Base-by-base conservation (phyloP, 225 moss, liverwort and hornwort species). In the Lunularia cruciata region DNA sequence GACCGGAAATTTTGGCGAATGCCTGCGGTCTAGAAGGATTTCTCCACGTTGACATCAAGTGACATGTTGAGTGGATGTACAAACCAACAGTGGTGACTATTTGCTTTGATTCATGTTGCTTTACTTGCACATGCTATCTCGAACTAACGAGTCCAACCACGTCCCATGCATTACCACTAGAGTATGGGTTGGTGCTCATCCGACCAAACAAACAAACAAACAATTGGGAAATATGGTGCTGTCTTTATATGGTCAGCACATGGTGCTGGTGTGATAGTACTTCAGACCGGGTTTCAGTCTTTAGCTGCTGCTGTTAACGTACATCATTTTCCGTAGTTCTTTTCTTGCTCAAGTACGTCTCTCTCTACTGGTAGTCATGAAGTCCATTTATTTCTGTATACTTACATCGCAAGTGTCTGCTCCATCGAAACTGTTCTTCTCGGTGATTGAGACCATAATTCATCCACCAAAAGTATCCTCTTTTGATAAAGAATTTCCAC, bases 211-310 rank as follows among this genome's bases (percentile, higher is more conserved):
- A 2, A 2, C 3, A 19, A 49, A 22, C n/a, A 7, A 53, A n/a
- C n/a, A n/a, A n/a, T n/a, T n/a, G 3, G 2, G 53, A 1, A 23
- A 53, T 23, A 53, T 23, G 25, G 26, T 4, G n/a, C 27, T 27
- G 4, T 26, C 53, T 53, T 53, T 53, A 53, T 53, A 25, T 7
- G 7, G 2, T 53, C 26, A 53, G 9, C 53, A 27, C 53, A 53
- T 53, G 53, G 53, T 53, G 23, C 53, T 27, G 53, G 25, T 53
- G 53, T 53, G 27, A 53, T 27, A 53, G 53, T 53, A 53, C 26
- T 23, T 27, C 6, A 23, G 7, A 53, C 53, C 53, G 53, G 53
- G 9, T 23, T 4, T 11, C 5, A 6, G 26, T 53, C 53, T 23
- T 53, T 1, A 5, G 53, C 53, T 53, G 53, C 53, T 53, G 53